A percentile compares a stretch with the other conserved stretches of the same genome.
phyloP scores from a whole-genome alignment of 2,329 filamentous ascomycete genomes.

The Fusarium circinatum region DNA sequence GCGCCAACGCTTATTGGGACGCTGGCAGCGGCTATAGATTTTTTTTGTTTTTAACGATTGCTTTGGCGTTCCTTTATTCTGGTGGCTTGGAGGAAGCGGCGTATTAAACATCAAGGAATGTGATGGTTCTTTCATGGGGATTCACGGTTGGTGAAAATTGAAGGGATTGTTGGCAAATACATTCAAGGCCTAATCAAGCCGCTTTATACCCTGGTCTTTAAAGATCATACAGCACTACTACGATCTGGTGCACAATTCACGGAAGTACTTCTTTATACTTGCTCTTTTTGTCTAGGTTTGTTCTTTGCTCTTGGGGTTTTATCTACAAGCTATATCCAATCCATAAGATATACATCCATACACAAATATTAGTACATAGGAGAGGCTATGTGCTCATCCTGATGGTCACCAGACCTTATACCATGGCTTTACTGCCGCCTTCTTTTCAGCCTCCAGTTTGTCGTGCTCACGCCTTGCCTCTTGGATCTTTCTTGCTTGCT shows the following conservation, averaged over 20 bases:
- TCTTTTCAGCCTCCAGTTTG: constrained; percentile 47
- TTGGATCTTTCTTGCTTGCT: constrained; percentile 57
- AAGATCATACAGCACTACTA: constrained; percentile 12
- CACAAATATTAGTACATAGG: constrained; percentile 35
- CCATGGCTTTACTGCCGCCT: constrained; percentile 57
- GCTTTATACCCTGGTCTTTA: constrained; percentile 34
- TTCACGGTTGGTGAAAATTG: background rate
- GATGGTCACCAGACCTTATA: constrained; percentile 65
- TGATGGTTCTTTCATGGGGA: constrained; percentile 3
- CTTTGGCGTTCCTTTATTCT: constrained; percentile 28
- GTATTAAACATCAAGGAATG: background rate
- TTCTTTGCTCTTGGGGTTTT: constrained; percentile 18
- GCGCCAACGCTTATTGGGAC: background rate
- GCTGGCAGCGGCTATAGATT: background rate
- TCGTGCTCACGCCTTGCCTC: constrained; percentile 53
- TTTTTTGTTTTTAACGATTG: constrained; percentile 6
- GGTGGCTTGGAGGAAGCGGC: background rate
- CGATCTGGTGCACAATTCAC: constrained; percentile 1
- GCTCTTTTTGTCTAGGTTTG: background rate
- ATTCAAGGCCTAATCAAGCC: constrained; percentile 16
- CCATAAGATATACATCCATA: constrained; percentile 37
- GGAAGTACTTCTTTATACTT: background rate
- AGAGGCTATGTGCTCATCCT: background rate
- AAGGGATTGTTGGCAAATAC: constrained; percentile 17
- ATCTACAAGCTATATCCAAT: constrained; percentile 19